Percentiles rank a stretch among this genome's conserved stretches.
phyloP scores from a whole-genome alignment of 1,284 basidiomycete species.

The Ustilago bromivora region DNA sequence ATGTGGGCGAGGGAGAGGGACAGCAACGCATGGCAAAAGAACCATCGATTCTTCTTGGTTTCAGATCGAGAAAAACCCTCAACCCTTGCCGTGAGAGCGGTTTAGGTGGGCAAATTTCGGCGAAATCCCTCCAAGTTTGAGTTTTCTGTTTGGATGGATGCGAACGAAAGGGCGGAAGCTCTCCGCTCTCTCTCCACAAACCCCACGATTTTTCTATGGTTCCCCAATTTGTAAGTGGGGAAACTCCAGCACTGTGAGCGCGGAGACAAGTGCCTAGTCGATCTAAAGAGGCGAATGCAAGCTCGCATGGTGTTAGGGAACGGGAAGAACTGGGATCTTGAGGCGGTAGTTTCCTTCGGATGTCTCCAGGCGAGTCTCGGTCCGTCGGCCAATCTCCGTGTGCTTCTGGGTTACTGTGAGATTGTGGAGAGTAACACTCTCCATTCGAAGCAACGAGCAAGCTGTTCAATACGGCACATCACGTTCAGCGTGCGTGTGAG shows the following conservation, averaged over 20 bases:
- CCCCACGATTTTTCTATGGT: constrained; percentile 5
- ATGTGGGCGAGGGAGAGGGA: not conserved
- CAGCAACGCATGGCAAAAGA: constrained; percentile 2
- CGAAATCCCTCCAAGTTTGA: not conserved
- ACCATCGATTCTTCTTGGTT: constrained; percentile 3
- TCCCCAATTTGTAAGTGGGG: not conserved
- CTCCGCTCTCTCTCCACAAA: constrained; percentile 1
- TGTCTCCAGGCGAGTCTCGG: constrained; percentile 4
- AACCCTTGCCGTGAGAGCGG: constrained; percentile 15
- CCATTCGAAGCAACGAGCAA: not conserved
- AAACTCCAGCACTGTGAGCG: not conserved
- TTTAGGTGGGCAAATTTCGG: constrained; percentile 11
- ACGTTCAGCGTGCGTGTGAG: not conserved
- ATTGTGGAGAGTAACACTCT: constrained; percentile 4
- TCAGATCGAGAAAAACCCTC: not conserved
- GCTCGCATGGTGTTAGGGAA: not conserved
- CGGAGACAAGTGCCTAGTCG: not conserved
- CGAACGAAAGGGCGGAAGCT: not conserved
- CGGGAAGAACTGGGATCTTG: not conserved
- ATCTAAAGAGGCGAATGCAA: not conserved
- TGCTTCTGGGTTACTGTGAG: not conserved
- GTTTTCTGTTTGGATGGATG: no score
- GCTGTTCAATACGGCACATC: constrained; percentile 6
- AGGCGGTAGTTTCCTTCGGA: not conserved
- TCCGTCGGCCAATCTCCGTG: constrained; percentile 14